Evolutionary conservation across 495 filamentous ascomycete species (phyloP), one percentile per base, ranked within the genome.

Genomic region (Trichoderma virens): DNA sequence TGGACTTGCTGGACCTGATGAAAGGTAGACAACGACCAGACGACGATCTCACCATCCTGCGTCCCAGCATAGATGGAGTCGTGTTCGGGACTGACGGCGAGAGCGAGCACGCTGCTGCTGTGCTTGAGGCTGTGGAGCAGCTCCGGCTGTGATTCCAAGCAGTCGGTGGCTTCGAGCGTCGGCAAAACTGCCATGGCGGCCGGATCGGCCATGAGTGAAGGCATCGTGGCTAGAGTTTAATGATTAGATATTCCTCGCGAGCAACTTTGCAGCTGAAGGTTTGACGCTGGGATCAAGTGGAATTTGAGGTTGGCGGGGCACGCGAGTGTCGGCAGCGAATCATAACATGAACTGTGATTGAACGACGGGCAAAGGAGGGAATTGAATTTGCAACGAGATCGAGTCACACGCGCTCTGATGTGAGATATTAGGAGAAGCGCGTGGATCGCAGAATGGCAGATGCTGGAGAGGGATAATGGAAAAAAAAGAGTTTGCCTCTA

Each of bases 31-130:
- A 98, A 80, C 3, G 87, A 90, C 92, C 91, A 98, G 27, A 92
- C 89, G 60, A 94, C 76, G 64, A 98, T 93, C 75, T 97, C 91
- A 62, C 94, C 94, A 59, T 88, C 90, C 71, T 96, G 92, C 20
- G 93, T 90, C 38, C 93, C 94, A 25, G 93, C 91, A 76, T 90
- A 94, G n/a, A 94, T 82, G 71, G 74, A 77, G 3, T 76, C 70
- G 66, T 85, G 78, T 28, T 76, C 68, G 8, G 78, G 77, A 2
- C 83, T 86, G 13, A 92, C 82, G 0, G 82, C 86, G 38, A 94
- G 79, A 0, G 87, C 79, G 23, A 94, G 83, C 39, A 93, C 90
- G 3, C 89, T 91, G 70, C 81, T 85, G 66, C 85, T 79, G 71
- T 91, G 87, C 65, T 83, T 80, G 64, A 94, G 81, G 60, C 85